These are phyloP conservation scores for Epichloe brachyelytri DNA, from an alignment of 2,329 filamentous ascomycete genomes.

Conservation along the genomic window DNA sequence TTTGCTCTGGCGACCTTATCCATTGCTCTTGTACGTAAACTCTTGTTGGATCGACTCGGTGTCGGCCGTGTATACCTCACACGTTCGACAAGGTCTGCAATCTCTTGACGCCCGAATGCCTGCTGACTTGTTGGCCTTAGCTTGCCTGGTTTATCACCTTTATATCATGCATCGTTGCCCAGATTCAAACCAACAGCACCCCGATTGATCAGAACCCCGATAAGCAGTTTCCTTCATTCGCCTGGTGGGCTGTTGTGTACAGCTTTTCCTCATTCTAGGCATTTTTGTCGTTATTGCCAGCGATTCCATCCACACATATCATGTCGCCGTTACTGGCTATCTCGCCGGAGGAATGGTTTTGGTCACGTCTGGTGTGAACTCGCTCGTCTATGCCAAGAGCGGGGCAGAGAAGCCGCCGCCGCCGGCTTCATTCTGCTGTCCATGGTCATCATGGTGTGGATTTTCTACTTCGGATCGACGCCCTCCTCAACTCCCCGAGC, in stretches of 20 bases:
- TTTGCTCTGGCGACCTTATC: constrained; percentile 92
- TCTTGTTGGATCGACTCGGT: neutral
- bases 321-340: constrained; percentile 84
- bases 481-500: constrained; percentile 75
- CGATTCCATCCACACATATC: constrained; percentile 75
- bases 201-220: constrained; percentile 9
- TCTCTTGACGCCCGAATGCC: neutral
- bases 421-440: constrained; percentile 90
- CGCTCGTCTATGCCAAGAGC: constrained; percentile 63
- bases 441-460: constrained; percentile 92
- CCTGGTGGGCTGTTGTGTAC: constrained; percentile 85
- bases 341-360: constrained; percentile 72
- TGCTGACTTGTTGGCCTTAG: constrained; percentile 30
- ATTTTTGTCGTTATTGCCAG: constrained; percentile 74
- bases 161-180: constrained; percentile 68
- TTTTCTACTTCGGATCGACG: constrained; percentile 95
- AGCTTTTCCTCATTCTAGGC: constrained; percentile 73
- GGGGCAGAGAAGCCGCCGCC: constrained; percentile 69
- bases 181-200: constrained; percentile 30
- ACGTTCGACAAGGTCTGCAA: too few relatives aligned
- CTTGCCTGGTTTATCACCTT: constrained; percentile 93
- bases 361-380: constrained; percentile 75
- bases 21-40: constrained; percentile 67
- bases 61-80: neutral
- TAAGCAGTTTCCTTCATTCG: constrained; percentile 62